Evolutionary conservation across 495 filamentous ascomycete genomes (phyloP), one percentile per base, ranked within the genome.

Genomic region (Penicillium arizonense): DNA sequence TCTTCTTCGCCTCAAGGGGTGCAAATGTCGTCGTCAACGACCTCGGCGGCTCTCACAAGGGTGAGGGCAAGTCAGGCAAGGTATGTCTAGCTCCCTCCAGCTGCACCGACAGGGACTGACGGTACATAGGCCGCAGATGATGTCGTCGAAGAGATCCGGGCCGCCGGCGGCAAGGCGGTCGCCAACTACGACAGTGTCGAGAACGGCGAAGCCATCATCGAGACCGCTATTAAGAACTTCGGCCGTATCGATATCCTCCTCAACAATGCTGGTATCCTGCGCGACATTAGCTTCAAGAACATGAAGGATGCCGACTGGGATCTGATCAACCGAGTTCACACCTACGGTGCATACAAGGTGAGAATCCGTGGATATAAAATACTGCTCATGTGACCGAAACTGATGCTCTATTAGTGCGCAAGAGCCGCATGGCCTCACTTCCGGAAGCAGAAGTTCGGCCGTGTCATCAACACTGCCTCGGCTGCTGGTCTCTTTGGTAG

Each of bases 251-350:
- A 98, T 74, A 77, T 98, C 42, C 85, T 98, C 57, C 83, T 97
- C 71, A 98, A 98, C 82, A 98, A 97, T 68, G 94, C 94, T 52
- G 94, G 94, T 66, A 98, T 98, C 64, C 82, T 98, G 49, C 88
- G 94, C 52, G 94, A 98, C 78, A 67, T 98, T 64, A 91, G 87
- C 78, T 97, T 98, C 77, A 96, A 96, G 84, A 98, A 98, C 74
- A 96, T 97, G 90, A 91, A 86, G 68, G 93, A 97, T 68, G 70
- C 84, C 67, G 95, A 98, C 71, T 98, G 95, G 94, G 95, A 98
- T 66, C 73, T 97, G 54, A 86, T 97, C 67, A 87, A 92, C 68
- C 86, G 82, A 67, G 94, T 98, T 40, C 94, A 98, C 74, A 88
- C 97, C 52, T 90, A 87, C 72, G 94, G 94, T 61, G 86, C 90